Evolutionary conservation across 176 grass and related monocot species (phyloP).

Genomic region (Raddia guianensis): DNA sequence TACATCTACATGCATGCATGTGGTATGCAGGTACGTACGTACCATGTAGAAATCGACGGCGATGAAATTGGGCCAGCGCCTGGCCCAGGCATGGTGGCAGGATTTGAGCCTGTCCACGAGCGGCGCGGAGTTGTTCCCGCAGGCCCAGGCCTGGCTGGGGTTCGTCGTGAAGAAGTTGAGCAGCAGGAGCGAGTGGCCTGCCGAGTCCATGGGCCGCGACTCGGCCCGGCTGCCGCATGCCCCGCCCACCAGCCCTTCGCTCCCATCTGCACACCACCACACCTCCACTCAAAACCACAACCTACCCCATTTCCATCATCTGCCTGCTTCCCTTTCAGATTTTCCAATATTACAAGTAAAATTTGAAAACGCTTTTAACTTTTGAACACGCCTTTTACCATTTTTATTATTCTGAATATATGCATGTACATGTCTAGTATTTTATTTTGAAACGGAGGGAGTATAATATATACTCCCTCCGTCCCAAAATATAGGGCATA

Average conservation of each 20-base stretch:
- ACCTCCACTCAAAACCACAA: neutral
- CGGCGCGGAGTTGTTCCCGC: conserved; percentile 60
- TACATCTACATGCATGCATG: too few relatives aligned
- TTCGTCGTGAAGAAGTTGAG: conserved; percentile 81
- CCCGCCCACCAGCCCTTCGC: conserved; percentile 45
- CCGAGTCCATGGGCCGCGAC: conserved; percentile 60
- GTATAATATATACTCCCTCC: too few relatives aligned
- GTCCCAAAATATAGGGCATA: too few relatives aligned
- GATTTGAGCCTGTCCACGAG: conserved; percentile 49
- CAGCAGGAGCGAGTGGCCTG: conserved; percentile 63
- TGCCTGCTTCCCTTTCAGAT: too few relatives aligned
- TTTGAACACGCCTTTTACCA: too few relatives aligned
- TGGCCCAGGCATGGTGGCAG: conserved; percentile 48
- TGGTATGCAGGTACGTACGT: too few relatives aligned
- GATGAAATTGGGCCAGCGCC: conserved; percentile 66
- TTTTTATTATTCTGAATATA: too few relatives aligned
- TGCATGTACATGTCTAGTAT: too few relatives aligned
- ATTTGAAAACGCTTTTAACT: too few relatives aligned
- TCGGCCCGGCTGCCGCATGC: conserved; percentile 51
- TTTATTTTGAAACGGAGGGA: too few relatives aligned
- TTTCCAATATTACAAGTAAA: too few relatives aligned
- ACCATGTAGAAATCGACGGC: conserved; percentile 80
- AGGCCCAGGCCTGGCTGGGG: conserved; percentile 53
- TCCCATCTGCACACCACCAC: conserved; percentile 49
- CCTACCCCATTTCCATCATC: too few relatives aligned